These are phyloP conservation scores for Pyrenochaeta sp. DNA, from an alignment of 2,329 filamentous ascomycete species.

Conservation along the genomic window DNA sequence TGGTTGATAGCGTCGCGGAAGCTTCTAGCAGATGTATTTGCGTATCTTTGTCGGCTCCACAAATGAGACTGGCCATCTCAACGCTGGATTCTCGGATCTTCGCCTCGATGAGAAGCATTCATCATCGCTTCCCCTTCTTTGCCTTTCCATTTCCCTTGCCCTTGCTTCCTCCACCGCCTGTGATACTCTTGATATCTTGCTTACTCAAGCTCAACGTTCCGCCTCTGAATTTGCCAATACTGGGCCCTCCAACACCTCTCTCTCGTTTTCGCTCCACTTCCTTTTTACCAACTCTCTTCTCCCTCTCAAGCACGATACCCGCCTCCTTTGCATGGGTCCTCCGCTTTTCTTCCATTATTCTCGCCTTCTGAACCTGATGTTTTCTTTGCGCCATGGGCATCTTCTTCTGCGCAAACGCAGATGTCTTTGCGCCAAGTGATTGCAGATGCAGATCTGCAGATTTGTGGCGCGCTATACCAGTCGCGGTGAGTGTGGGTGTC, in stretches of 20 bases:
- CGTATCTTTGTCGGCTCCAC: no score
- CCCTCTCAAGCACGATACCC: conserved; percentile 83
- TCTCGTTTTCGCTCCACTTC: conserved; percentile 61
- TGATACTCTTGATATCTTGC: conserved; percentile 75
- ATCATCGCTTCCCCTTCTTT: conserved; percentile 20
- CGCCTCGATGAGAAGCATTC: background rate
- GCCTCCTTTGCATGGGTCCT: conserved; percentile 86
- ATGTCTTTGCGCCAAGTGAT: conserved; percentile 78
- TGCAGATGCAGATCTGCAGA: conserved; percentile 86
- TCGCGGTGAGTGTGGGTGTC: conserved; percentile 53
- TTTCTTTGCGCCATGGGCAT: conserved; percentile 90
- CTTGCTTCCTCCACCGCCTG: conserved; percentile 59
- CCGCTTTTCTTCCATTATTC: conserved; percentile 72
- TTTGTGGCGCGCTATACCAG: conserved; percentile 79
- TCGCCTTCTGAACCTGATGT: conserved; percentile 78
- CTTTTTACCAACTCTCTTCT: conserved; percentile 54
- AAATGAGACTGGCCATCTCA: no score
- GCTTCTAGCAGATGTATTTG: no score
- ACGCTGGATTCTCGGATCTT: no score
- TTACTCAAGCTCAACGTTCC: conserved; percentile 82
- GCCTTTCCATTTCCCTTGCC: conserved; percentile 21
- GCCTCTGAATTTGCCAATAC: conserved; percentile 80
- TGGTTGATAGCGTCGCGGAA: no score
- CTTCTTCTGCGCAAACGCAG: conserved; percentile 78
- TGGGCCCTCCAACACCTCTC: conserved; percentile 75